Base-by-base conservation (phyloP, 208 protist species). In the Crithidia expoeki region DNA sequence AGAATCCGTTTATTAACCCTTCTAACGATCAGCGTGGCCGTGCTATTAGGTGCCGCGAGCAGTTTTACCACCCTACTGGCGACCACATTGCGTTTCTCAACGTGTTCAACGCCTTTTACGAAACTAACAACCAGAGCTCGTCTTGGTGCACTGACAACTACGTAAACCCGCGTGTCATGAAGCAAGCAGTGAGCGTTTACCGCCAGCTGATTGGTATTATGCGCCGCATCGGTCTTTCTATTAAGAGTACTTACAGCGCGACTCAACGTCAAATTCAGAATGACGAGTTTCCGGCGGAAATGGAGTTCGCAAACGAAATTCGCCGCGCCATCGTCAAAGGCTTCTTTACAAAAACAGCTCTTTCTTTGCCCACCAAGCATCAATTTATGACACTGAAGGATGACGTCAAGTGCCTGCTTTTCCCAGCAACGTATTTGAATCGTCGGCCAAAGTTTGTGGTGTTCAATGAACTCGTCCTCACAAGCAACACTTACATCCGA, bases 101-200 rank as follows among this genome's bases (percentile, higher is more conserved):
- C 17, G 91, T 98, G 0, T 99, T 96, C 80, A 91, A 95, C 66
- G 72, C 81, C 4, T 94, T 81, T 62, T 90, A 86, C 46, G 81
- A 95, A 27, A 71, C 62, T 9, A 81, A 80, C 36, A 42, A 66
- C 4, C 76, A 90, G 84, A 97, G 71, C 61, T 44, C 61, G 1
- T 70, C 81, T n/a, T 99, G 98, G 98, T 99, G 98, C 70, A 92
- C 87, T 19, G 95, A 99, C 51, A 99, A 99, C 76, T 99, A 97
- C 80, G 88, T 99, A 27, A 98, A 99, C 42, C 92, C 86, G 0
- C 86, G 98, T 12, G 87, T 97, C 1, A 85, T 99, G 74, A 93
- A 91, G 50, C 81, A 97, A 51, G 98, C 98, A 4, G 79, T 96
- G 53, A 98, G 98, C 66, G 93, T 99, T 28, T 84, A 98, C 46